Conservation (phyloP, 1,284 basidiomycete species). For the Xerocomus nothofagi region DNA sequence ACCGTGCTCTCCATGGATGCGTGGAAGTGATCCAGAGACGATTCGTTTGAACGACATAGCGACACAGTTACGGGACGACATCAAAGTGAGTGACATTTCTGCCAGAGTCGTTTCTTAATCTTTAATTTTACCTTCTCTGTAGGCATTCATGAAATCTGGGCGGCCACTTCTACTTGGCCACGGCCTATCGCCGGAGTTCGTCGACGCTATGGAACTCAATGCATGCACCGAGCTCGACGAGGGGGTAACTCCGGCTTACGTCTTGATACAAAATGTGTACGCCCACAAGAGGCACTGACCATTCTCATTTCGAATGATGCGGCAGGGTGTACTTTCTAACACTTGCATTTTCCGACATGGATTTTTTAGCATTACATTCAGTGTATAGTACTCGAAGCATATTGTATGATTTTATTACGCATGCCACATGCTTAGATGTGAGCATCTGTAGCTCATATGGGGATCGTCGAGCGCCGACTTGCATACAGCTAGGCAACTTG, state of each 20-base stretch:
- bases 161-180: constrained; percentile 65
- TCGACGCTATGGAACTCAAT: constrained; percentile 53
- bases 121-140: constrained; percentile 3
- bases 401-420: constrained; percentile 24
- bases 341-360: constrained; percentile 2
- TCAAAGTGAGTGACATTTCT: constrained; percentile 37
- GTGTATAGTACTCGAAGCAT: constrained; percentile 19
- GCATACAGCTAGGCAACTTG: not conserved
- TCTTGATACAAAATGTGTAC: constrained; percentile 58
- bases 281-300: constrained; percentile 48
- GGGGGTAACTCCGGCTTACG: constrained; percentile 47
- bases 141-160: constrained; percentile 65
- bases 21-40: constrained; percentile 32
- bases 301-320: constrained; percentile 2
- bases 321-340: not conserved
- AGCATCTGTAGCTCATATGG: constrained; percentile 2
- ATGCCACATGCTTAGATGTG: constrained; percentile 6
- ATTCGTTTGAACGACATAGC: constrained; percentile 36
- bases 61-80: constrained; percentile 44
- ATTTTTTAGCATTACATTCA: constrained; percentile 19
- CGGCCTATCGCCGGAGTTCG: constrained; percentile 52
- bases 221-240: constrained; percentile 52
- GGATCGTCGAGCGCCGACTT: constrained; percentile 2
- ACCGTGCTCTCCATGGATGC: constrained; percentile 52
- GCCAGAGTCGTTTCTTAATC: constrained; percentile 4